phyloP scores from a whole-genome alignment of 352 stramenopile species.

The Pythium myriotylum region DNA sequence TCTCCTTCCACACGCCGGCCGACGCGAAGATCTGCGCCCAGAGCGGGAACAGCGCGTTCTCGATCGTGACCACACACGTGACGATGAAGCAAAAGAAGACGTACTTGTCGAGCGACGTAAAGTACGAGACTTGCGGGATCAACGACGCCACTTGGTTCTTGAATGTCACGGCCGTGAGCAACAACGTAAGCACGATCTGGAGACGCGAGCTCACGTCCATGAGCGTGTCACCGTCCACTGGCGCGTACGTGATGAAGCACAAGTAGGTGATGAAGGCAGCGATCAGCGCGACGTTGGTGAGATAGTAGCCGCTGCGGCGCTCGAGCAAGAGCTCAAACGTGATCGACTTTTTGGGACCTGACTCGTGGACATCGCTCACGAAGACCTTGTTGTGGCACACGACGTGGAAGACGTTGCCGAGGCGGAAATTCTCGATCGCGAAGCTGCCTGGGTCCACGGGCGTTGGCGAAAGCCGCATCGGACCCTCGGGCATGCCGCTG shows the following conservation, averaged over 20 bases:
- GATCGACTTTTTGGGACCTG: slow-evolving; percentile 42
- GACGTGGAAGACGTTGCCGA: slow-evolving; percentile 59
- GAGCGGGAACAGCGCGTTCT: slow-evolving; percentile 56
- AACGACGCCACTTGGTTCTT: slow-evolving; percentile 54
- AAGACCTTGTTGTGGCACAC: slow-evolving; percentile 56
- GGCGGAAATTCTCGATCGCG: slow-evolving; percentile 49
- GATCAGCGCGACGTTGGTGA: slow-evolving; percentile 57
- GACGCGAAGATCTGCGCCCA: slow-evolving; percentile 30
- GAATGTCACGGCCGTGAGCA: slow-evolving; percentile 66
- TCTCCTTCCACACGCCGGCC: slow-evolving; percentile 28
- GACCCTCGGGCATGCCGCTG: slow-evolving; percentile 31
- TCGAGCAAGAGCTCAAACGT: slow-evolving; percentile 63
- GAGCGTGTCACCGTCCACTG: slow-evolving; percentile 30
- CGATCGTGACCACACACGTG: slow-evolving; percentile 48
- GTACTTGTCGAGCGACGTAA: slow-evolving; percentile 62
- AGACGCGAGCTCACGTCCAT: slow-evolving; percentile 57
- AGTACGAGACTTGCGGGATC: slow-evolving; percentile 67
- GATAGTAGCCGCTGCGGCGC: slow-evolving; percentile 52
- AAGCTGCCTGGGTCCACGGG: slow-evolving; percentile 46
- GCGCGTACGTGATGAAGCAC: slow-evolving; percentile 54
- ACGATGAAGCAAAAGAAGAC: slow-evolving; percentile 71
- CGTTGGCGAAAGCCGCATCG: slow-evolving; percentile 36
- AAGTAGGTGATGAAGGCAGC: slow-evolving; percentile 55
- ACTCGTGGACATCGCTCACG: slow-evolving; percentile 41
- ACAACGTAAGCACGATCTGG: slow-evolving; percentile 58